Evolutionary conservation across 2,329 filamentous ascomycete species (phyloP), one percentile per base, ranked within the genome.

Genomic region (Pseudocercospora macadamiae): DNA sequence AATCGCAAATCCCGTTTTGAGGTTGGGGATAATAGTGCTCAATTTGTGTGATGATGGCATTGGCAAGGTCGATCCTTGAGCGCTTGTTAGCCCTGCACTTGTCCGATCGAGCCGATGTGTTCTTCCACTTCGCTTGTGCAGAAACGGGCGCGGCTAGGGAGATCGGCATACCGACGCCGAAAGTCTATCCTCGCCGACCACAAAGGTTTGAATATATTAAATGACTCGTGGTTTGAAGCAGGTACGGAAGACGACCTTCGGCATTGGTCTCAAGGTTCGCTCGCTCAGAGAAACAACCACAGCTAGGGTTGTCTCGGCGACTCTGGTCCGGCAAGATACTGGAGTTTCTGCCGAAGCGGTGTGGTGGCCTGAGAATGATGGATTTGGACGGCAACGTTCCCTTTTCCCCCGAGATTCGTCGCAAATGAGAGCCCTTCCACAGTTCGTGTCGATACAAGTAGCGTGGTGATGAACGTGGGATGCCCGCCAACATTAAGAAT

Each of bases 221-320:
- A n/a, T n/a, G n/a, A 32, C 28, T 32, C 28, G 39, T 21, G 21
- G 19, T 10, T 44, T 16, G 16, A 5, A 5, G 39, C 39, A 44
- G 39, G 39, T 19, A 21, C 12, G 39, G 12, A 21, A 21, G 7
- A 39, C n/a, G 36, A 39, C 36, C 12, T 39, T 39, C 36, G 36
- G 36, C n/a, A 39, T 39, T 18, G n/a, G n/a, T 39, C 36, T 39
- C 39, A 45, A 44, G 19, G 39, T 44, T 44, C 39, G 39, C 19
- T 19, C 39, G 19, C 7, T 10, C 39, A 44, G 39, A n/a, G n/a
- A 19, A 21, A 44, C 39, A 44, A 25, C 39, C 39, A 44, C 39
- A 44, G 16, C 39, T 45, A 21, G 42, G 42, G 42, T 21, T n/a
- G 7, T 47, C 23, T 47, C 42, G 42, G 42, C 19, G 42, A 47